Evolutionary conservation across 192 early-diverging fungal genomes (phyloP).

Genomic region (Mortierella antarctica): DNA sequence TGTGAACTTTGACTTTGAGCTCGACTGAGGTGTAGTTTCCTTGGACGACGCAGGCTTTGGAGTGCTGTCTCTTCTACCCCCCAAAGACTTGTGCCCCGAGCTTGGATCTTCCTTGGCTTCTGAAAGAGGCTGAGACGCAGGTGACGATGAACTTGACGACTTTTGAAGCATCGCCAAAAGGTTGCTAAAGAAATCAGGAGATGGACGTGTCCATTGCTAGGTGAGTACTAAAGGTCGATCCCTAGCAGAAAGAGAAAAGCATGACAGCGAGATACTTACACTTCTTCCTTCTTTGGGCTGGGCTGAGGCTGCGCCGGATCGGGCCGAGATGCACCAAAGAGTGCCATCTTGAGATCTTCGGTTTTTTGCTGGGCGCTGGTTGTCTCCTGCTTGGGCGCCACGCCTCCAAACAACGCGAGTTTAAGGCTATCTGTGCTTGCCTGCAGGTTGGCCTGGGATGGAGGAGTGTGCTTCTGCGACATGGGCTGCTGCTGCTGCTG

Average conservation of each 20-base stretch:
- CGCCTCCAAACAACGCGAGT: conserved; percentile 54
- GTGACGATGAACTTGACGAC: conserved; percentile 31
- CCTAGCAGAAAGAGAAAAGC: not conserved
- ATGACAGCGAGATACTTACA: conserved; percentile 15
- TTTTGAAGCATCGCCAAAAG: conserved; percentile 45
- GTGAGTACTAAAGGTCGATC: not conserved
- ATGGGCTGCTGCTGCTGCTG: conserved; percentile 12
- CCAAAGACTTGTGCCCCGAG: not conserved
- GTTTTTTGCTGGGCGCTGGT: conserved; percentile 46
- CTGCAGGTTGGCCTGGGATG: conserved; percentile 30
- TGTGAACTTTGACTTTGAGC: conserved; percentile 53
- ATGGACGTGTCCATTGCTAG: not conserved
- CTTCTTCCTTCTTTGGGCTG: conserved; percentile 44
- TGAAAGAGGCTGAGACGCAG: conserved; percentile 1
- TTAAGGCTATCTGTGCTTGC: conserved; percentile 55
- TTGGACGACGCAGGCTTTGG: conserved; percentile 25
- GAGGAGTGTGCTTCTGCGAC: conserved; percentile 10
- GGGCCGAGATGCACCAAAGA: conserved; percentile 43
- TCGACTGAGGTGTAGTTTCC: conserved; percentile 33
- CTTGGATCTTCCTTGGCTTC: conserved; percentile 7
- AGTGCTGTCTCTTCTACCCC: conserved; percentile 13
- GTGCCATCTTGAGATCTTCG: conserved; percentile 40
- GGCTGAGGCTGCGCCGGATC: conserved; percentile 37
- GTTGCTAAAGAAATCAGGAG: conserved; percentile 14
- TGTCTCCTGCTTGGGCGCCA: conserved; percentile 26